Conservation (phyloP, 768 basidiomycete genomes). For the Floccularia luteovirens region DNA sequence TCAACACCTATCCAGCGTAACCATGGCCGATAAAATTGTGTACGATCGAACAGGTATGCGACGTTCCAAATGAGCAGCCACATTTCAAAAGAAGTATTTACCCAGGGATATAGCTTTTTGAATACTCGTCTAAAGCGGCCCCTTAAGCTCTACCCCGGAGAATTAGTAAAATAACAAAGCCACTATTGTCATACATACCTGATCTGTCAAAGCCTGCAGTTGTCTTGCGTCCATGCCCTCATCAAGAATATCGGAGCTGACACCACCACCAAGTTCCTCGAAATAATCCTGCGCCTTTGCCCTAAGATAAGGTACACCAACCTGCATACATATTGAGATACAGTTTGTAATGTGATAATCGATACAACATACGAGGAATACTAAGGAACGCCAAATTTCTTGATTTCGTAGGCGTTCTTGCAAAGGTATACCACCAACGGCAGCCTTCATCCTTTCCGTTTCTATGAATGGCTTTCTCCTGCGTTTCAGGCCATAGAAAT, state of each 20-base stretch:
- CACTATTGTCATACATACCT: conserved; percentile 27
- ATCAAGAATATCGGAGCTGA: conserved; percentile 57
- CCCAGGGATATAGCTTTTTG: conserved; percentile 75
- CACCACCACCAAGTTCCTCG: conserved; percentile 82
- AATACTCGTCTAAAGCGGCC: conserved; percentile 54
- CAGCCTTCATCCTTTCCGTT: conserved; percentile 57
- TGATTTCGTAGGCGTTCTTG: conserved; percentile 58
- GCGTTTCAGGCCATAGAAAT: conserved; percentile 91
- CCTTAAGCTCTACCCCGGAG: conserved; percentile 34
- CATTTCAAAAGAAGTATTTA: conserved; percentile 71
- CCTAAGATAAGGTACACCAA: conserved; percentile 84
- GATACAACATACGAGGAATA: conserved; percentile 62
- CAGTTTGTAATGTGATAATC: not conserved
- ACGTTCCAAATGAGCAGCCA: conserved; percentile 82
- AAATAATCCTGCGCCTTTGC: conserved; percentile 88
- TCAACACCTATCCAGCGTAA: conserved; percentile 79
- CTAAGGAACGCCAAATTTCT: conserved; percentile 71
- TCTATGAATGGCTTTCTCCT: conserved; percentile 65
- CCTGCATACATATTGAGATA: conserved; percentile 29
- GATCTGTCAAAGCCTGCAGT: conserved; percentile 39
- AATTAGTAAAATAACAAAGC: not conserved
- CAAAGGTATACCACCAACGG: conserved; percentile 55
- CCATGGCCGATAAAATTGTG: conserved; percentile 89
- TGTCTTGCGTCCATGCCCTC: conserved; percentile 40
- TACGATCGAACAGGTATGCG: conserved; percentile 84